A percentile compares a stretch with the other conserved stretches of the same genome.
Conservation (phyloP, 1,139 yeast species). For the Debaryomyces sp. region DNA sequence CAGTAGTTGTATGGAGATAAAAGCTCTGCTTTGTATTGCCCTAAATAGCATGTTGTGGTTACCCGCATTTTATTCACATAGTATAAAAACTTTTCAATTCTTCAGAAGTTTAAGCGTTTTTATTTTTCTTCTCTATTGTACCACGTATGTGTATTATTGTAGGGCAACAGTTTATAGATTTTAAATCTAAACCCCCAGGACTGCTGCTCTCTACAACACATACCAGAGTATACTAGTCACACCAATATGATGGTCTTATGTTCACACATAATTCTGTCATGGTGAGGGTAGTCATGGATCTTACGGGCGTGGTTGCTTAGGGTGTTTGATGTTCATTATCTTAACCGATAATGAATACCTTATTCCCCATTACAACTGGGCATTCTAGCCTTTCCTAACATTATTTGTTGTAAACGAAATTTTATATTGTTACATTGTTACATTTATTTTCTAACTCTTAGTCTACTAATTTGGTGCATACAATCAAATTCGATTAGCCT, state of each 20-base stretch:
- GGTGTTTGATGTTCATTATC: background rate
- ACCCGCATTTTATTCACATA: slow-evolving; percentile 12
- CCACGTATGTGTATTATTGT: slow-evolving; percentile 57
- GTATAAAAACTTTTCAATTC: slow-evolving; percentile 4
- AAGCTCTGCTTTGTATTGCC: background rate
- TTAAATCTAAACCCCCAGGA: slow-evolving; percentile 30
- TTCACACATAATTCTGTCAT: slow-evolving; percentile 2
- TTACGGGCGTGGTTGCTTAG: slow-evolving; percentile 40
- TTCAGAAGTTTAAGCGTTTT: background rate
- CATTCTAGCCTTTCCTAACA: slow-evolving; percentile 54
- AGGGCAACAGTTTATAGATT: slow-evolving; percentile 43
- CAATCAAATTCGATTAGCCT: slow-evolving; percentile 21
- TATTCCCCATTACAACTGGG: slow-evolving; percentile 31
- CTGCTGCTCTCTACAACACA: slow-evolving; percentile 57
- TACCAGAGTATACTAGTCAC: slow-evolving; percentile 49
- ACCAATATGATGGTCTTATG: slow-evolving; percentile 4
- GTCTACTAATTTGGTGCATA: background rate
- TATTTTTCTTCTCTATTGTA: slow-evolving; percentile 39
- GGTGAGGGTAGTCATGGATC: slow-evolving; percentile 44
- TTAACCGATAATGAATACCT: slow-evolving; percentile 6
- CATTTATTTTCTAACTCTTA: slow-evolving; percentile 1
- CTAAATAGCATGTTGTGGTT: slow-evolving; percentile 3
- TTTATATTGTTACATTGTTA: background rate
- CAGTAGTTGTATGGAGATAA: background rate
- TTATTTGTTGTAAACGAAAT: slow-evolving; percentile 3